Percentiles rank a stretch among this genome's conserved stretches.
phyloP scores from a whole-genome alignment of 768 basidiomycete genomes.

The Leucocoprinus sp. region DNA sequence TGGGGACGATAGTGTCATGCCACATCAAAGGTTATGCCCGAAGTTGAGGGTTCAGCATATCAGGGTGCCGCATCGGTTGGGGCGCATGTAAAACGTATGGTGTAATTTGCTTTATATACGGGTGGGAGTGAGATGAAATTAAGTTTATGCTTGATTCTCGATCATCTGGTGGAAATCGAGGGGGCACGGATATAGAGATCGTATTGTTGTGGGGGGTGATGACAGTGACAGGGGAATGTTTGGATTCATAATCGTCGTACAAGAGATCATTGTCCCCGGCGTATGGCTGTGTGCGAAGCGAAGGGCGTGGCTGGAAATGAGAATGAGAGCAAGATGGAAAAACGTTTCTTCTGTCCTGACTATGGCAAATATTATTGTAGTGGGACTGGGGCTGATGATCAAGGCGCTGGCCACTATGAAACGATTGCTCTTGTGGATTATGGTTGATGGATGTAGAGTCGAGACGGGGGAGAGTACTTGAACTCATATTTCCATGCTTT shows the following conservation, averaged over 20 bases:
- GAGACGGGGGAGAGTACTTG: neutral
- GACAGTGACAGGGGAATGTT: neutral
- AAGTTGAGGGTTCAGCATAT: constrained; percentile 8
- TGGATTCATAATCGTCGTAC: neutral
- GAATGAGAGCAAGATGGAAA: constrained; percentile 2
- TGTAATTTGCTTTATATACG: neutral
- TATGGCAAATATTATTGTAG: neutral
- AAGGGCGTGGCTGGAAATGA: constrained; percentile 7
- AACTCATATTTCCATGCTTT: neutral
- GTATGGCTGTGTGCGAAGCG: constrained; percentile 6
- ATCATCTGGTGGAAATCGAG: constrained; percentile 7
- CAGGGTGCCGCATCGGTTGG: constrained; percentile 1
- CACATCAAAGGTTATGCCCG: constrained; percentile 10
- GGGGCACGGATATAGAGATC: constrained; percentile 6
- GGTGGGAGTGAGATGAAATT: neutral
- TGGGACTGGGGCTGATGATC: constrained; percentile 1
- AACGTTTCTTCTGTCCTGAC: constrained; percentile 1
- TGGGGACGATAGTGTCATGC: neutral
- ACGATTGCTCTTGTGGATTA: neutral
- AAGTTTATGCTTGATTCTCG: neutral
- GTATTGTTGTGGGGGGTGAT: neutral
- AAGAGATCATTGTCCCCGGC: neutral
- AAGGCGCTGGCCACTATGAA: neutral
- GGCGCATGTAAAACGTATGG: constrained; percentile 1
- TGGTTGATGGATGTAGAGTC: constrained; percentile 8